Evolutionary conservation across 169 alveolate species (phyloP).

Genomic region (Plasmodium coatneyi): DNA sequence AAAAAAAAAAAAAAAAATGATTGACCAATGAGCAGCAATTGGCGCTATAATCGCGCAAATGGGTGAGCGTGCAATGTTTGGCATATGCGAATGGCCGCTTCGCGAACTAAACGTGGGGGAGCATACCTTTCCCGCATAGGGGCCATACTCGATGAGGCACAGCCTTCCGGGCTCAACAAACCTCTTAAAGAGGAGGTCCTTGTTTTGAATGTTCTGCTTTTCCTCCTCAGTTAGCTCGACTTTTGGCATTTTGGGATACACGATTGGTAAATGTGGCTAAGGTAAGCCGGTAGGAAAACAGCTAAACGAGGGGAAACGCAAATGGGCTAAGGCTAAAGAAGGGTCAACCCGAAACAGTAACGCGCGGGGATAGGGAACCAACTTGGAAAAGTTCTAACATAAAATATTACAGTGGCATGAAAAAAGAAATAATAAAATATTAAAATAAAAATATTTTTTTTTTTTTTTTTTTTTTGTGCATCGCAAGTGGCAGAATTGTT

Average conservation of each 20-base stretch:
- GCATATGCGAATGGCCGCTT: background rate
- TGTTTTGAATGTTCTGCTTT: constrained; percentile 32
- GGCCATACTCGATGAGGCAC: constrained; percentile 93
- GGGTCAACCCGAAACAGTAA: background rate
- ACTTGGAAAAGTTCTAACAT: background rate
- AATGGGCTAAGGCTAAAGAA: no score
- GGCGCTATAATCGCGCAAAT: no score
- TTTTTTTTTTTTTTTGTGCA: background rate
- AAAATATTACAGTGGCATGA: background rate
- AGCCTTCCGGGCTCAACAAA: constrained; percentile 95
- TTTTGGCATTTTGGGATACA: constrained; percentile 38
- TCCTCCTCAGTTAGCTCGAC: constrained; percentile 60
- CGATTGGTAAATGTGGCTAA: background rate
- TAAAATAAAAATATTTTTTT: background rate
- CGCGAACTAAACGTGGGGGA: background rate
- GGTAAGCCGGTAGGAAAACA: background rate
- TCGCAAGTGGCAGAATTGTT: background rate
- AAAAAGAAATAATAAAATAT: background rate
- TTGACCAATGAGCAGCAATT: background rate
- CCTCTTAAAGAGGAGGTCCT: constrained; percentile 88
- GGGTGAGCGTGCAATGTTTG: background rate
- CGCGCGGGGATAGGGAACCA: background rate
- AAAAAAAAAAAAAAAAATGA: background rate
- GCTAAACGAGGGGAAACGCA: background rate
- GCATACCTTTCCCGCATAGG: constrained; percentile 93